These are phyloP conservation scores for Starmera stellimalicola DNA, from an alignment of 1,139 yeast genomes.

Conservation along the genomic window DNA sequence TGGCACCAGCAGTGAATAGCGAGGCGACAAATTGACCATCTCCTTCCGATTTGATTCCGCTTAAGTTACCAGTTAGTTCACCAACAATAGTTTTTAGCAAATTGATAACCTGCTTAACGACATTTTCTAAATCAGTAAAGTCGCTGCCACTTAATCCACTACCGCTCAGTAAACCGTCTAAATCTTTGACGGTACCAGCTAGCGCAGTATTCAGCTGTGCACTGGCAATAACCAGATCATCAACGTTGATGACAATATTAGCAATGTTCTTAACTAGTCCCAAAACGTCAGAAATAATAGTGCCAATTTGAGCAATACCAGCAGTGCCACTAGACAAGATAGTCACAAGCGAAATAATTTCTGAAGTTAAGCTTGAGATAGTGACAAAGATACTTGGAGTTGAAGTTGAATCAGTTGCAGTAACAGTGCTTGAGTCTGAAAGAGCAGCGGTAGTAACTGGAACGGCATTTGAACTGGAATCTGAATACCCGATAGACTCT, in stretches of 20 bases:
- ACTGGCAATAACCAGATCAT: neutral
- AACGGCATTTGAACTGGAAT: conserved; percentile 18
- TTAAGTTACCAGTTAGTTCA: conserved; percentile 1
- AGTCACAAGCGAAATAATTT: conserved; percentile 1
- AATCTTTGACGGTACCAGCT: neutral
- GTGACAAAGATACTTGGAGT: neutral
- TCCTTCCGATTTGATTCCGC: conserved; percentile 1
- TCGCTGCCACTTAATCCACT: neutral
- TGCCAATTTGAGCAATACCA: neutral
- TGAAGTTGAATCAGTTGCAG: neutral
- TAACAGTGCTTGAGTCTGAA: conserved; percentile 1
- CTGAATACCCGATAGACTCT: conserved; percentile 13
- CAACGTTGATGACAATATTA: conserved; percentile 2
- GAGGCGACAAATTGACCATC: neutral
- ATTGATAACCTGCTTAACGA: conserved; percentile 2
- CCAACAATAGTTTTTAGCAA: conserved; percentile 2
- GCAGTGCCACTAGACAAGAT: conserved; percentile 3
- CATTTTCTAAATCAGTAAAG: neutral
- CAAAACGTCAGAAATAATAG: conserved; percentile 1
- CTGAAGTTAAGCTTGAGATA: neutral
- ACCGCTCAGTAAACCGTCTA: neutral
- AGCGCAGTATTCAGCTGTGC: neutral
- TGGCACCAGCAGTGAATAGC: neutral
- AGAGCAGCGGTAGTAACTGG: conserved; percentile 8
- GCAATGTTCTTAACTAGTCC: conserved; percentile 1